These are phyloP conservation scores for Debaryomyces nepalensis DNA, from an alignment of 1,139 yeast species.

Conservation along the genomic window DNA sequence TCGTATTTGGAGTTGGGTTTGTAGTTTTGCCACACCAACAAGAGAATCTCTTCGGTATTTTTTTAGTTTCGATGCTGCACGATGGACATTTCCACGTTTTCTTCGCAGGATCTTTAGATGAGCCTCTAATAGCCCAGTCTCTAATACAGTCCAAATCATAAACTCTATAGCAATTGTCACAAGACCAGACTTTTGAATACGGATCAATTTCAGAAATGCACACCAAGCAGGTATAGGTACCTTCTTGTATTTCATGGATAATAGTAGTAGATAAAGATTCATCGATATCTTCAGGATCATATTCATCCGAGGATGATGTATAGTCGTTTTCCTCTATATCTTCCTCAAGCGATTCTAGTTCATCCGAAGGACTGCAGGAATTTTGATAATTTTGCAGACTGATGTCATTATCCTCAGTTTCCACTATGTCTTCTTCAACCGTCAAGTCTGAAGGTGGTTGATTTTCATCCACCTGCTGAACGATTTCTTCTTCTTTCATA, in stretches of 20 bases:
- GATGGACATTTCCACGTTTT: slow-evolving; percentile 88
- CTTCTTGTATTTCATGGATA: slow-evolving; percentile 62
- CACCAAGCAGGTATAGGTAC: slow-evolving; percentile 76
- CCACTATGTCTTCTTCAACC: not conserved
- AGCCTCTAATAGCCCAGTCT: slow-evolving; percentile 82
- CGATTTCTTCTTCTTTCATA: slow-evolving; percentile 6
- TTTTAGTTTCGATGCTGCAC: slow-evolving; percentile 62
- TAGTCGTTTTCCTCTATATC: slow-evolving; percentile 1
- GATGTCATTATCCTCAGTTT: not conserved
- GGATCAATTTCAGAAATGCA: slow-evolving; percentile 82
- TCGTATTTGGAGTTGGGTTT: slow-evolving; percentile 64
- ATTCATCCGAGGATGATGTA: slow-evolving; percentile 12
- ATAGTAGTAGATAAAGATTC: slow-evolving; percentile 46
- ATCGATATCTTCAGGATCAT: slow-evolving; percentile 18
- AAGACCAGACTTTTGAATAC: slow-evolving; percentile 73
- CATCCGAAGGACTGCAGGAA: not conserved
- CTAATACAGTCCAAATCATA: slow-evolving; percentile 80
- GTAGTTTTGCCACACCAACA: slow-evolving; percentile 91
- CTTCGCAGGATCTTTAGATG: slow-evolving; percentile 56
- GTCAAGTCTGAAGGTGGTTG: not conserved
- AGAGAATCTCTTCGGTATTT: slow-evolving; percentile 64
- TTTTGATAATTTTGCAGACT: slow-evolving; percentile 8
- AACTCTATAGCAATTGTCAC: slow-evolving; percentile 72
- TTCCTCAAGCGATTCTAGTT: not conserved
- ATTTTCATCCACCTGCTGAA: not conserved